Conservation (phyloP, 1,139 yeast species). For the Pneumocystis wakefieldiae region DNA sequence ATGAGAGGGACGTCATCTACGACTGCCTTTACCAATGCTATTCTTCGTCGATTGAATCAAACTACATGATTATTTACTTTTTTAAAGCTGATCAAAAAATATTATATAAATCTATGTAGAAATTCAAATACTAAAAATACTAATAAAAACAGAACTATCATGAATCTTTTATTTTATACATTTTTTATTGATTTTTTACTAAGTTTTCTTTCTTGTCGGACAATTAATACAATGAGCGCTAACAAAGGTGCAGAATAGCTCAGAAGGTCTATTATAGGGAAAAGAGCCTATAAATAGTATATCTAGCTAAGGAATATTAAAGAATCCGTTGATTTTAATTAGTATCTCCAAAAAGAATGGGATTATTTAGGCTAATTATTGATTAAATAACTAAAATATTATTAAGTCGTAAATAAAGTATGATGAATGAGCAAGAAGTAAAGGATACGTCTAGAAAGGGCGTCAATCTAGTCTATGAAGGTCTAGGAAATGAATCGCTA, state of each 20-base stretch:
- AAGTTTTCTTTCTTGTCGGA: background rate
- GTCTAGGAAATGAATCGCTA: background rate
- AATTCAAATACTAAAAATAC: background rate
- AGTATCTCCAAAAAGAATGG: background rate
- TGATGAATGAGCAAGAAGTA: background rate
- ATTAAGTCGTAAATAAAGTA: background rate
- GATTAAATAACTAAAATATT: background rate
- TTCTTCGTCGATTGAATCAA: conserved; percentile 28
- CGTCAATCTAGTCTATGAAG: background rate
- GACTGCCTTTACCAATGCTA: conserved; percentile 70
- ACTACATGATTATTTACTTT: background rate
- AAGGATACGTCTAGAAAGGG: background rate
- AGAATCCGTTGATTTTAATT: background rate
- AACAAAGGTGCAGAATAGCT: too few species aligned
- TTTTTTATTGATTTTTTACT: background rate
- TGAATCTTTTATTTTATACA: background rate
- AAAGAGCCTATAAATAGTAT: background rate
- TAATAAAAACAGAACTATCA: background rate
- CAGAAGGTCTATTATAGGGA: background rate
- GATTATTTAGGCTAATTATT: background rate
- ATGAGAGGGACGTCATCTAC: conserved; percentile 83
- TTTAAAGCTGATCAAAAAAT: background rate
- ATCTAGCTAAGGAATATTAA: background rate
- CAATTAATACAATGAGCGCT: background rate
- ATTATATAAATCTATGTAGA: background rate